Evolutionary conservation across 2,329 filamentous ascomycete species (phyloP).

Genomic region (Pyrenophora seminiperda): DNA sequence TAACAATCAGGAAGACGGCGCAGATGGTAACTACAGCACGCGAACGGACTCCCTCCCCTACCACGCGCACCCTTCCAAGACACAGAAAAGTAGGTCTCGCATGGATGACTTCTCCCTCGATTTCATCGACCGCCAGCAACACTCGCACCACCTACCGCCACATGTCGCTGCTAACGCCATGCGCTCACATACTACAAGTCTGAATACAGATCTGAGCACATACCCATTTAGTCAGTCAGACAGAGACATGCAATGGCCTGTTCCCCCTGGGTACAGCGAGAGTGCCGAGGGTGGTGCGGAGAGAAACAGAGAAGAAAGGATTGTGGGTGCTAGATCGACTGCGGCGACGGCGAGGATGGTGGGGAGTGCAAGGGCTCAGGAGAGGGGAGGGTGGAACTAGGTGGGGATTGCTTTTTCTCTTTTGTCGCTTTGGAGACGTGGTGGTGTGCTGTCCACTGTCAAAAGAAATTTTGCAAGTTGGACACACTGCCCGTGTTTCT

Average conservation of each 20-base stretch:
- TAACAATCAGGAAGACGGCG: not conserved
- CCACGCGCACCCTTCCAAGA: not conserved
- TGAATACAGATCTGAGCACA: constrained; percentile 18
- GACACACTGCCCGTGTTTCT: no score
- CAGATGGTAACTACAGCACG: constrained; percentile 1
- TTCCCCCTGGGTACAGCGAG: constrained; percentile 24
- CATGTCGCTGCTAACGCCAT: not conserved
- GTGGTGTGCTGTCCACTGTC: not conserved
- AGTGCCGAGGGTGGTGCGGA: constrained; percentile 12
- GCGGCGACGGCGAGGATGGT: not conserved
- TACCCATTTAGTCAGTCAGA: constrained; percentile 24
- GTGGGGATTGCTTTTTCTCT: not conserved
- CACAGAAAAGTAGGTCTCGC: constrained; percentile 5
- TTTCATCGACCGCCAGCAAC: constrained; percentile 1
- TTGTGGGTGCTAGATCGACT: not conserved
- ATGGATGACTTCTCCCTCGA: constrained; percentile 8
- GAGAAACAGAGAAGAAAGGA: not conserved
- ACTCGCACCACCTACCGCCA: constrained; percentile 1
- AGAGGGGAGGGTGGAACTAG: constrained; percentile 14
- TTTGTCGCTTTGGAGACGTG: no score
- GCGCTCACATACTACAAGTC: constrained; percentile 15
- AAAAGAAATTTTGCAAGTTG: not conserved
- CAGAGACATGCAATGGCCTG: constrained; percentile 26
- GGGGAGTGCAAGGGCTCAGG: constrained; percentile 11
- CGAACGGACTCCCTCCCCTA: constrained; percentile 12